Conservation (phyloP, 768 basidiomycete genomes). For the Cystobasidium tubakii region DNA sequence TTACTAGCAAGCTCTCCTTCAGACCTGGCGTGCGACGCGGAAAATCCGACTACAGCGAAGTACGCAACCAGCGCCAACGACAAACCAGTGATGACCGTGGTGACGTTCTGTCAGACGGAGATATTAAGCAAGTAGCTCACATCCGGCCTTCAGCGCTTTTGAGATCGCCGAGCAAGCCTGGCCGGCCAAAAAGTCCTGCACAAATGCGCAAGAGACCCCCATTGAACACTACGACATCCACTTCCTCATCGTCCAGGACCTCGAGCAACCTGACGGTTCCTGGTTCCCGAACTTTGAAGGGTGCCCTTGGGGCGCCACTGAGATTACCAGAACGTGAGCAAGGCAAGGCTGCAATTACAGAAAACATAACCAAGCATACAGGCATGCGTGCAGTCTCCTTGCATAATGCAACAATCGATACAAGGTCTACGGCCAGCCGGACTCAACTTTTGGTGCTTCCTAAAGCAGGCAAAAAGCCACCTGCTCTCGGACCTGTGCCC, state of each 20-base stretch:
- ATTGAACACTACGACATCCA: neutral
- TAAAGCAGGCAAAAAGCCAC: neutral
- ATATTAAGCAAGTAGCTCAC: neutral
- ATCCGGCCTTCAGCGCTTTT: neutral
- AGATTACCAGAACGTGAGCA: neutral
- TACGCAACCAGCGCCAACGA: neutral
- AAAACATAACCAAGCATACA: neutral
- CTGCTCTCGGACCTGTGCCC: neutral
- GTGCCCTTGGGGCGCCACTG: neutral
- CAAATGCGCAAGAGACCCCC: neutral
- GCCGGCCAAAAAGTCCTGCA: neutral
- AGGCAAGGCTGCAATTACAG: neutral
- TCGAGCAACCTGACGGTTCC: constrained; percentile 16
- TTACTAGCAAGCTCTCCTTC: neutral
- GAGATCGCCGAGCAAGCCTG: constrained; percentile 1
- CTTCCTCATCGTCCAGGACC: neutral
- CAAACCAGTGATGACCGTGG: constrained; percentile 6
- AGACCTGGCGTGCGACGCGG: constrained; percentile 16
- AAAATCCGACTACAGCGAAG: constrained; percentile 30
- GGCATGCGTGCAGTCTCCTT: neutral
- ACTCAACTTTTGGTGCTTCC: neutral
- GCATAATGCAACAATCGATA: neutral
- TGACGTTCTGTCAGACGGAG: constrained; percentile 24
- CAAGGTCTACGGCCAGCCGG: neutral
- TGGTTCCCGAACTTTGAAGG: neutral